These are phyloP conservation scores for Syncephalastrum sp. DNA, from an alignment of 371 early-diverging fungal genomes.

Conservation along the genomic window DNA sequence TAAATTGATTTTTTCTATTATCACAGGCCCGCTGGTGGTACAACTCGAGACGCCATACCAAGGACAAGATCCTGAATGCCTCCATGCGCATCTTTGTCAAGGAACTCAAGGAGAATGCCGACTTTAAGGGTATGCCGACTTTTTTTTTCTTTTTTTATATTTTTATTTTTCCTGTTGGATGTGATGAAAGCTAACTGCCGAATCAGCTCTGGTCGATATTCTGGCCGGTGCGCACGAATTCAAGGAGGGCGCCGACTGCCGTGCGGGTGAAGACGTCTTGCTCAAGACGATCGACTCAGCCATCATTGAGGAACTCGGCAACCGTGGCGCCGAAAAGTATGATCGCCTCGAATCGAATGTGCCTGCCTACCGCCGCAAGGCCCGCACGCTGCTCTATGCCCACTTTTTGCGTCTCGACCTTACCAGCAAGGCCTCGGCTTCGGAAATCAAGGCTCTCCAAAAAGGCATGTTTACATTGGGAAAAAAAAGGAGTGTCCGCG, in stretches of 20 bases:
- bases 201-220: slow-evolving; percentile 57
- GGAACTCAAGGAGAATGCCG: slow-evolving; percentile 78
- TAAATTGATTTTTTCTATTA: neutral
- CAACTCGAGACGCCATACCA: slow-evolving; percentile 81
- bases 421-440: slow-evolving; percentile 14
- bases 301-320: slow-evolving; percentile 62
- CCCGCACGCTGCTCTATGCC: slow-evolving; percentile 78
- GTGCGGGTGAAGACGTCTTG: slow-evolving; percentile 52
- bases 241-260: slow-evolving; percentile 52
- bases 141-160: neutral
- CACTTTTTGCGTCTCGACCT: slow-evolving; percentile 80
- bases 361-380: slow-evolving; percentile 66
- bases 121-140: slow-evolving; percentile 29
- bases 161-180: neutral
- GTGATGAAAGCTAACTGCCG: neutral
- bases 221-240: slow-evolving; percentile 74
- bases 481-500: slow-evolving; percentile 43
- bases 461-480: slow-evolving; percentile 38
- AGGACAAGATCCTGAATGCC: slow-evolving; percentile 82
- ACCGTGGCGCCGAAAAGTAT: slow-evolving; percentile 57
- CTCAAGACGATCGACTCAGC: slow-evolving; percentile 49
- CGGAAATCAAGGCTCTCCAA: slow-evolving; percentile 6
- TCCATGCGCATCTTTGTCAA: slow-evolving; percentile 92
- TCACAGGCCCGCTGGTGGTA: slow-evolving; percentile 90
- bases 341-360: slow-evolving; percentile 30